A percentile compares a stretch with the other conserved stretches of the same genome.
These are phyloP conservation scores for Solanum dulcamara DNA, from an alignment of 257 asterid genomes.

Conservation along the genomic window DNA sequence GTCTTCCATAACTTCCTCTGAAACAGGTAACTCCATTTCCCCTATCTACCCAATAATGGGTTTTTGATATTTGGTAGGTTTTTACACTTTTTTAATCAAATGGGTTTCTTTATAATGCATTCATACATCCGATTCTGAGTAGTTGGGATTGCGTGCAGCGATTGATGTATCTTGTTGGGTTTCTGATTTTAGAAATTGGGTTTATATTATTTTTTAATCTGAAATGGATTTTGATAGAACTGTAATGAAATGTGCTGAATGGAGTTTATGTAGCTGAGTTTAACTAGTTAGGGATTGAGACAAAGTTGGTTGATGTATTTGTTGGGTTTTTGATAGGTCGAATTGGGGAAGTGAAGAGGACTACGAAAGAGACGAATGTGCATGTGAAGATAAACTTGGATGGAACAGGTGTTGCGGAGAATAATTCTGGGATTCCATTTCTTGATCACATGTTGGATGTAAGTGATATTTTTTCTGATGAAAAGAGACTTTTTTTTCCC, in stretches of 20 bases:
- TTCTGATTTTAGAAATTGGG: not conserved
- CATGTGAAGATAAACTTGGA: slow-evolving; percentile 74
- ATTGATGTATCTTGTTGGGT: not conserved
- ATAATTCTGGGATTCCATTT: slow-evolving; percentile 73
- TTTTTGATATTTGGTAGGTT: not conserved
- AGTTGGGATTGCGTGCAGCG: not conserved
- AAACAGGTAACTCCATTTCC: slow-evolving; percentile 20
- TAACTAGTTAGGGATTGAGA: not conserved
- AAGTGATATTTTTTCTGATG: slow-evolving; percentile 13
- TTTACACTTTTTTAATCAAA: not conserved
- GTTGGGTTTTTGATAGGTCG: slow-evolving; percentile 28
- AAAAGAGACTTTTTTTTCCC: not conserved
- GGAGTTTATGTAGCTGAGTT: not conserved
- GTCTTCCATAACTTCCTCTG: slow-evolving; percentile 23
- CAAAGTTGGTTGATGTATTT: not conserved
- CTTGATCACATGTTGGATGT: slow-evolving; percentile 98
- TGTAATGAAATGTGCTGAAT: not conserved
- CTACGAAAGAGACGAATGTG: slow-evolving; percentile 85
- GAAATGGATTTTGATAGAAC: not conserved
- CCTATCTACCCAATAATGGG: not conserved
- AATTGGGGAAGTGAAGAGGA: slow-evolving; percentile 88
- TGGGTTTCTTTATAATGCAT: not conserved
- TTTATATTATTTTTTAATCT: not conserved
- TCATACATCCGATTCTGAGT: accelerated
- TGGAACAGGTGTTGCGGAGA: slow-evolving; percentile 78